A percentile compares a stretch with the other conserved stretches of the same genome.
phyloP scores from a whole-genome alignment of 2,329 filamentous ascomycete species.

The Lachnellula hyalina region DNA sequence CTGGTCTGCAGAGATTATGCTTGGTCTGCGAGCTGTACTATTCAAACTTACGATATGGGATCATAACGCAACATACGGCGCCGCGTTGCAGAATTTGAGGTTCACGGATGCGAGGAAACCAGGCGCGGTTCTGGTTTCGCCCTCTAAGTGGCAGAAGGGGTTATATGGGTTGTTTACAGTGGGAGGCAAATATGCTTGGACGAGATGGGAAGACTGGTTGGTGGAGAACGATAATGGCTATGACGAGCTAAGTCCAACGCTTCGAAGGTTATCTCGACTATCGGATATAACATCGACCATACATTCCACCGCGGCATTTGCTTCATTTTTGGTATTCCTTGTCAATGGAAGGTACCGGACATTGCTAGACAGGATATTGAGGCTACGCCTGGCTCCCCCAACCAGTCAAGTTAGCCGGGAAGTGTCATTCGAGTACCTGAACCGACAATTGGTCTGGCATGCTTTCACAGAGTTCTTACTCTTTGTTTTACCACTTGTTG shows the following conservation, averaged over 20 bases:
- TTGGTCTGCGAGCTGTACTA: constrained; percentile 69
- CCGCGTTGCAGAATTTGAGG: constrained; percentile 82
- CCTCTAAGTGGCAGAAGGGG: constrained; percentile 76
- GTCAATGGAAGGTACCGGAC: constrained; percentile 89
- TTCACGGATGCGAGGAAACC: constrained; percentile 76
- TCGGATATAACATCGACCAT: constrained; percentile 65
- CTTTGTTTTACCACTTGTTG: constrained; percentile 93
- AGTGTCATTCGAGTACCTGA: constrained; percentile 96
- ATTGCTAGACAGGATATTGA: constrained; percentile 75
- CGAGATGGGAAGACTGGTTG: constrained; percentile 85
- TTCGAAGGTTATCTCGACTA: constrained; percentile 58
- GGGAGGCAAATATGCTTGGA: constrained; percentile 84
- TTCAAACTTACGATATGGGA: constrained; percentile 98
- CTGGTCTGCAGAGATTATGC: constrained; percentile 78
- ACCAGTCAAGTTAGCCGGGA: constrained; percentile 82
- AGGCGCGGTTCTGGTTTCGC: constrained; percentile 59
- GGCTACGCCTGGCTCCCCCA: constrained; percentile 78
- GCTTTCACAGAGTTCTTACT: constrained; percentile 99
- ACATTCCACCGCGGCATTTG: constrained; percentile 76
- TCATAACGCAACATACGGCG: constrained; percentile 91
- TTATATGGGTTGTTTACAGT: constrained; percentile 82
- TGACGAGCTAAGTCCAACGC: constrained; percentile 49
- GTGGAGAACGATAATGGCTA: constrained; percentile 72
- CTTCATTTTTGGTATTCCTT: constrained; percentile 85
- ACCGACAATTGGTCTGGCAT: constrained; percentile 97